Evolutionary conservation across 2,329 filamentous ascomycete genomes (phyloP).

Genomic region (Cytospora piceicola): DNA sequence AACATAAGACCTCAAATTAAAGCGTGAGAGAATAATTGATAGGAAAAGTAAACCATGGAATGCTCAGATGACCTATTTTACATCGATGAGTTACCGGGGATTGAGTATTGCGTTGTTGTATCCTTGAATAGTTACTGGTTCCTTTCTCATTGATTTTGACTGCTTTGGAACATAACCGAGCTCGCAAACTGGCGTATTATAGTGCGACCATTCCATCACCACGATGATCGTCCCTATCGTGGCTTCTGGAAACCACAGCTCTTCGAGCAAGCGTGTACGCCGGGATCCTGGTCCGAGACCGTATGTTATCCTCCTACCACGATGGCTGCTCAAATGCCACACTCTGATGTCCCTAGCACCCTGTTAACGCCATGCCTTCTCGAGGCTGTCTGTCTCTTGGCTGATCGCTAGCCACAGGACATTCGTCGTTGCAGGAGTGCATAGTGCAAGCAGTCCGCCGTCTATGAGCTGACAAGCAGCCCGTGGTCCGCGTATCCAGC

Average conservation of each 20-base stretch:
- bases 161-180: neutral
- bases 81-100: neutral
- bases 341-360: neutral
- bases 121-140: neutral
- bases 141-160: neutral
- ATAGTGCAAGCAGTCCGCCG: neutral
- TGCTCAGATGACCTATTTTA: neutral
- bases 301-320: neutral
- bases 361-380: neutral
- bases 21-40: neutral
- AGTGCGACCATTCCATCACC: neutral
- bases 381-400: neutral
- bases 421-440: neutral
- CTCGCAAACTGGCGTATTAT: neutral
- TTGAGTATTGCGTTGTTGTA: neutral
- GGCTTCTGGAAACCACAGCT: neutral
- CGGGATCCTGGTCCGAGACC: neutral
- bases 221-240: neutral
- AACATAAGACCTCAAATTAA: neutral
- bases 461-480: constrained; percentile 17
- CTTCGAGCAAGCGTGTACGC: neutral
- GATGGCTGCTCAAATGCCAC: neutral
- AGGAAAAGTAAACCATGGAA: neutral
- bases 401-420: neutral
- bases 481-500: constrained; percentile 20